Percentiles rank a stretch among this genome's conserved stretches.
Evolutionary conservation across 176 grass and related monocot species (phyloP).

Genomic region (Lolium perenne): DNA sequence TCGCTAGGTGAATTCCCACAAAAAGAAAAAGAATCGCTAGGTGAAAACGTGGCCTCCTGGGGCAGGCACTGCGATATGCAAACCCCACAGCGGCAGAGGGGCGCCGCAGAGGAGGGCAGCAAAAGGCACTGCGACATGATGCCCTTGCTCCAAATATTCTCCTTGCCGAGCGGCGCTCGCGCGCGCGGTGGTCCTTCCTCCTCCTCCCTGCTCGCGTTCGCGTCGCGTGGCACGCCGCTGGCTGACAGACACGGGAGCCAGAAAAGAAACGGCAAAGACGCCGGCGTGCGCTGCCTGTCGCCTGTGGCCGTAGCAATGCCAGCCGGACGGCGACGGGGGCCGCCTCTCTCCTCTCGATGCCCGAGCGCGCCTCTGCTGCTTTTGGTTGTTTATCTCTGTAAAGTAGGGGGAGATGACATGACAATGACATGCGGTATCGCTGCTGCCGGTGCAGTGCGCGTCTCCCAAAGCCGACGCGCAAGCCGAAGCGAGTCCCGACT

Average conservation of each 20-base stretch:
- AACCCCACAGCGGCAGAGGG: no score
- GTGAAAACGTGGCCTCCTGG: no score
- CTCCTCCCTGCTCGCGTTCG: neutral
- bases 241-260: neutral
- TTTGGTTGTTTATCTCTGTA: neutral
- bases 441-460: neutral
- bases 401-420: neutral
- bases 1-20: no score
- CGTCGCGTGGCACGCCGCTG: neutral
- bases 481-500: no score
- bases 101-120: neutral
- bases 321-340: conserved; percentile 19
- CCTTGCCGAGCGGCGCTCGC: conserved; percentile 26
- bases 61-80: no score
- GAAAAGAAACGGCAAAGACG: neutral
- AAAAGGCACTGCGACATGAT: conserved; percentile 21
- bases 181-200: conserved; percentile 1
- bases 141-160: conserved; percentile 45
- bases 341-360: neutral
- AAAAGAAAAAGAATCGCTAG: no score
- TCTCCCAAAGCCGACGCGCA: neutral
- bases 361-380: neutral
- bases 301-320: conserved; percentile 26
- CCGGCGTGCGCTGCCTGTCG: conserved; percentile 28
- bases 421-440: neutral